Base-by-base conservation (phyloP, 768 basidiomycete species). In the Leccinellum rugosiceps region DNA sequence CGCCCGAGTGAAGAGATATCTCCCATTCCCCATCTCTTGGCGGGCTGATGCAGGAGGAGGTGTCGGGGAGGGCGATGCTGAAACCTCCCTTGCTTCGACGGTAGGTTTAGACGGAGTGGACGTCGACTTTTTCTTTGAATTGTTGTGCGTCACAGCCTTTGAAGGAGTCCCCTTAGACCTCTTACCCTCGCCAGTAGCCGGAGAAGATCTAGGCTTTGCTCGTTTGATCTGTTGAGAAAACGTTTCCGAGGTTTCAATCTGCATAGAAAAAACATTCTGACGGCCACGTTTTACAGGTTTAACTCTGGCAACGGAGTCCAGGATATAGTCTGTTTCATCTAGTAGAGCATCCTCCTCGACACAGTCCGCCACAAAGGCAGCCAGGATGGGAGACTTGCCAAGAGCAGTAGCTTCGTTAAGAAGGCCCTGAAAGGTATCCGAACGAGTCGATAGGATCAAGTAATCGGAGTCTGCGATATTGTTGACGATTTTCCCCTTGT, bases 401-500 rank as follows among this genome's bases (percentile, higher is more conserved):
- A 64, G 59, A 50, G 63, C 64, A 19, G 58, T 57, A 0, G 78
- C 71, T n/a, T 72, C 71, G 19, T 60, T 70, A n/a, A 77, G 62
- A 43, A 84, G 75, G n/a, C 76, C 77, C 21, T 74, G 73, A 57
- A 82, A 87, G 7, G 77, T 77, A 61, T 77, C 78, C 17, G 82
- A 80, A 25, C 77, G 76, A 19, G 78, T 68, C 50, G 79, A 80
- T 38, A 90, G 72, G 34, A 92, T 77, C 13, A 80, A 76, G 66
- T 81, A 88, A 65, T 88, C 82, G 6, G 88, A 87, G 13, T 76
- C 73, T 9, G 73, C 68, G n/a, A 83, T 78, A 34, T 78, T 76
- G 23, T 76, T 75, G 11, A 77, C 77, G 50, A 89, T 83, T 58
- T 68, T 77, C 9, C 89, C 89, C 10, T 84, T 87, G 58, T 86